These are phyloP conservation scores for Boletus rufocinnamomeus DNA, from an alignment of 768 basidiomycete species.

Conservation along the genomic window DNA sequence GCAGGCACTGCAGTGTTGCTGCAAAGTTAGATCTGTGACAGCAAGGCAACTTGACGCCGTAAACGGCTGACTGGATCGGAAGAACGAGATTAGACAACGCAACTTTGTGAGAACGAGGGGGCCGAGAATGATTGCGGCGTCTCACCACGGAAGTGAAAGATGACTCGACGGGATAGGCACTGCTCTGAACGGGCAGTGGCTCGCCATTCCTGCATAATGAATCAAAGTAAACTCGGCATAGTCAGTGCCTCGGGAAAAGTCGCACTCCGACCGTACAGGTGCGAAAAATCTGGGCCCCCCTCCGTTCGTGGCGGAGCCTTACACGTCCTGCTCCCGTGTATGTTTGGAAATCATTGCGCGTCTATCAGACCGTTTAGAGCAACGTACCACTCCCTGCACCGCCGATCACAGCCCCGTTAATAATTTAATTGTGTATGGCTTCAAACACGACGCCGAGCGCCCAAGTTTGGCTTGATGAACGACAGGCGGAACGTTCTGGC, in stretches of 20 bases:
- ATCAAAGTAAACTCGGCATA: constrained; percentile 7
- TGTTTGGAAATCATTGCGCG: constrained; percentile 6
- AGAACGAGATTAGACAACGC: constrained; percentile 23
- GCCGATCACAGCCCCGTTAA: constrained; percentile 22
- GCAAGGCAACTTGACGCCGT: constrained; percentile 27
- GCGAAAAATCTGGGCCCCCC: not conserved
- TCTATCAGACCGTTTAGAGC: constrained; percentile 11
- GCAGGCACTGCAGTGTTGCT: constrained; percentile 35
- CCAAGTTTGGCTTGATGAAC: not conserved
- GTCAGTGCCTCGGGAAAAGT: constrained; percentile 25
- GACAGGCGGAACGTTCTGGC: constrained; percentile 1
- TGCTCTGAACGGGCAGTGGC: constrained; percentile 24
- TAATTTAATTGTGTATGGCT: not conserved
- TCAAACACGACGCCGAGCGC: not conserved
- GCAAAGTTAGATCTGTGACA: constrained; percentile 33
- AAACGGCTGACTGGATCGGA: constrained; percentile 25
- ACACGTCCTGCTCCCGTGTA: not conserved
- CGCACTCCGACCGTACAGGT: constrained; percentile 14
- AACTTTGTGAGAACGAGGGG: constrained; percentile 21
- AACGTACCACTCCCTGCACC: constrained; percentile 15
- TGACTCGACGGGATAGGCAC: constrained; percentile 16
- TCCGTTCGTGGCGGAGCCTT: constrained; percentile 28
- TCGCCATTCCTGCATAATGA: constrained; percentile 30
- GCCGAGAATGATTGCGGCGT: constrained; percentile 26
- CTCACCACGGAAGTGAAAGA: constrained; percentile 21